Evolutionary conservation across 106 monocot species (phyloP).

Genomic region (Phalaenopsis aphrodite): DNA sequence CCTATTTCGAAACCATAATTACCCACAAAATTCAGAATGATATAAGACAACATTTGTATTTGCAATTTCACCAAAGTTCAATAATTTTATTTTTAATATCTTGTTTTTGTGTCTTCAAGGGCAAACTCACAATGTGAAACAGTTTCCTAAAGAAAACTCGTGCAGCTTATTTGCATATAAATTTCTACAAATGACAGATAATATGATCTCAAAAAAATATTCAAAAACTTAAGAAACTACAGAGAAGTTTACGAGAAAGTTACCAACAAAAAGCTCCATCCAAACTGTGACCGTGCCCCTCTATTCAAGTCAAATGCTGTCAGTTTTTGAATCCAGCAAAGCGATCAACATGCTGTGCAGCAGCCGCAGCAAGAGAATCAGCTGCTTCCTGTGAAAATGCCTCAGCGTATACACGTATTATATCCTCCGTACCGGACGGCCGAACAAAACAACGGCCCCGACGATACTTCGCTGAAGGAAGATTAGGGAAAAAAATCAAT

Average conservation of each 20-base stretch:
- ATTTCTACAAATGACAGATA: not conserved
- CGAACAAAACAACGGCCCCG: constrained; percentile 71
- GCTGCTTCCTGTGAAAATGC: constrained; percentile 72
- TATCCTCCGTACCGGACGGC: constrained; percentile 89
- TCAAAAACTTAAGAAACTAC: not conserved
- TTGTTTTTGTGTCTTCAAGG: too few relatives aligned
- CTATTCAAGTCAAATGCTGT: not conserved
- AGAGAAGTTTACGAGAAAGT: not conserved
- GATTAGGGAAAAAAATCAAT: not conserved
- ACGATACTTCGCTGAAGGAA: constrained; percentile 50
- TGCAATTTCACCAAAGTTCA: too few relatives aligned
- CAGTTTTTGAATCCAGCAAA: constrained; percentile 26
- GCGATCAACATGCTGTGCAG: constrained; percentile 39
- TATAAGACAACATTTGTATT: too few relatives aligned
- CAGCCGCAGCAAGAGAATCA: constrained; percentile 52
- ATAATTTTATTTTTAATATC: too few relatives aligned
- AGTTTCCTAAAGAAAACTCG: too few relatives aligned
- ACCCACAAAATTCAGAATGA: too few relatives aligned
- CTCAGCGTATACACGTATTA: constrained; percentile 87
- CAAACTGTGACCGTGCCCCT: not conserved
- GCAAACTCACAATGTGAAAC: too few relatives aligned
- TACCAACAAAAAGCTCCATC: not conserved
- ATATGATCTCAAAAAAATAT: not conserved
- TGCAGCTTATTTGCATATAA: too few relatives aligned
- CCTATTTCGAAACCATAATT: too few relatives aligned